Evolutionary conservation across 208 protist genomes (phyloP).

Genomic region (Angomonas desouzai): DNA sequence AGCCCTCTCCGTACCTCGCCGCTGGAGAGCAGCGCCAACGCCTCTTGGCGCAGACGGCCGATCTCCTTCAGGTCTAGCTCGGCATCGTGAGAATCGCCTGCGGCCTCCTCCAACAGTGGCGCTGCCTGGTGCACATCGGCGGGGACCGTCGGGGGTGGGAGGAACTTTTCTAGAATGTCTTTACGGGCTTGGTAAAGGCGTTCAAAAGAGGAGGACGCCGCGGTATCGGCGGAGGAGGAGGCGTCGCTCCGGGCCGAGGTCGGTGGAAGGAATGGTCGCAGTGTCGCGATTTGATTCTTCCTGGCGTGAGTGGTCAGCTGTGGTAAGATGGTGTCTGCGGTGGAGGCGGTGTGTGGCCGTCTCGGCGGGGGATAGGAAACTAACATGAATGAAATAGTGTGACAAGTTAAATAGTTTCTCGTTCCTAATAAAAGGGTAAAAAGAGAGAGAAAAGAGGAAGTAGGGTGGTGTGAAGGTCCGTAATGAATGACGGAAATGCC

Average conservation of each 20-base stretch:
- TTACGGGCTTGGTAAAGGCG: neutral
- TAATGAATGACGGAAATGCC: neutral
- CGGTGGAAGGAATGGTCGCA: neutral
- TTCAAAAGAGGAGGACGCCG: neutral
- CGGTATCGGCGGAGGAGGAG: neutral
- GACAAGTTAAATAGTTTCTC: no score
- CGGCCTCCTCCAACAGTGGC: neutral
- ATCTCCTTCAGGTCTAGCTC: neutral
- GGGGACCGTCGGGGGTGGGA: neutral
- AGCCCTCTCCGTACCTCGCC: constrained; percentile 16
- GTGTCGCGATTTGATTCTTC: neutral
- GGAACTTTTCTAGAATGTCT: neutral
- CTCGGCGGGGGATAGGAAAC: neutral
- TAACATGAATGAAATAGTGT: no score
- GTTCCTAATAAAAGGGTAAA: constrained; percentile 7
- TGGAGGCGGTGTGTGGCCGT: neutral
- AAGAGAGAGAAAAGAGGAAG: constrained; percentile 14
- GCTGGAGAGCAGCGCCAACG: constrained; percentile 4
- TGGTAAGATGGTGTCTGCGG: neutral
- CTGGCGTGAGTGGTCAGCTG: neutral
- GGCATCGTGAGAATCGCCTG: neutral
- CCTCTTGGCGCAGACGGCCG: neutral
- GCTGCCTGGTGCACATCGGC: neutral
- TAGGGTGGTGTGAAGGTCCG: no score
- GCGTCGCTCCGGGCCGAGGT: neutral